These are phyloP conservation scores for Colletotrichum phormii DNA, from an alignment of 2,329 filamentous ascomycete species.

Conservation along the genomic window DNA sequence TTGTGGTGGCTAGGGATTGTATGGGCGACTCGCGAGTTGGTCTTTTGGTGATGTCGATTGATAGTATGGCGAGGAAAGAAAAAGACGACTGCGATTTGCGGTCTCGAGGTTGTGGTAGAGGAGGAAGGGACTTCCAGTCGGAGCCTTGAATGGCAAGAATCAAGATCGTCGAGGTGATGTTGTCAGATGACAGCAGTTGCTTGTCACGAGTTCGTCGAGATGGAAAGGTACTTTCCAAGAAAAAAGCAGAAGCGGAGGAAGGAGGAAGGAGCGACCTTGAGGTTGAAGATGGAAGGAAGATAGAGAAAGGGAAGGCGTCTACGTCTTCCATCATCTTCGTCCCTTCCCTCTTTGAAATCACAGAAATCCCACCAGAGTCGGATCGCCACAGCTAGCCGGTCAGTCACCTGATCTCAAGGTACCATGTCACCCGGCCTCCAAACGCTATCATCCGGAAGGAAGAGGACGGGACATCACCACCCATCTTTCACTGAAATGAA, in stretches of 20 bases:
- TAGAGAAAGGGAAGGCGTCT: neutral
- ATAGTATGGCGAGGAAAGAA: neutral
- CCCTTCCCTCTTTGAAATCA: neutral
- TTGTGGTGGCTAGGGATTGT: neutral
- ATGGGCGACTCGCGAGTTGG: neutral
- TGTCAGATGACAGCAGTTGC: neutral
- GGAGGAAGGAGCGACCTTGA: neutral
- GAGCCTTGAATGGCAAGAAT: neutral
- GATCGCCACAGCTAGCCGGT: too few relatives aligned
- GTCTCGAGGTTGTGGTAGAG: neutral
- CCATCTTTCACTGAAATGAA: neutral
- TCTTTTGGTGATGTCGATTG: neutral
- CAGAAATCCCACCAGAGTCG: neutral
- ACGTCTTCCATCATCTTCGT: neutral
- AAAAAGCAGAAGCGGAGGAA: neutral
- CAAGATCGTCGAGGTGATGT: neutral
- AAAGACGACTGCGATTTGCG: neutral
- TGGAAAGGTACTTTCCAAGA: neutral
- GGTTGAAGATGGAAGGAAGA: neutral
- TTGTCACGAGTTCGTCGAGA: neutral
- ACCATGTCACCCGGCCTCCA: neutral
- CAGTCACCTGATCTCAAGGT: neutral
- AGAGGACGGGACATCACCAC: neutral
- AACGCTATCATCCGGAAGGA: neutral
- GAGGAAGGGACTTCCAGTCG: neutral